Evolutionary conservation across 1,284 basidiomycete genomes (phyloP).

Genomic region (Trichosporon faecale): DNA sequence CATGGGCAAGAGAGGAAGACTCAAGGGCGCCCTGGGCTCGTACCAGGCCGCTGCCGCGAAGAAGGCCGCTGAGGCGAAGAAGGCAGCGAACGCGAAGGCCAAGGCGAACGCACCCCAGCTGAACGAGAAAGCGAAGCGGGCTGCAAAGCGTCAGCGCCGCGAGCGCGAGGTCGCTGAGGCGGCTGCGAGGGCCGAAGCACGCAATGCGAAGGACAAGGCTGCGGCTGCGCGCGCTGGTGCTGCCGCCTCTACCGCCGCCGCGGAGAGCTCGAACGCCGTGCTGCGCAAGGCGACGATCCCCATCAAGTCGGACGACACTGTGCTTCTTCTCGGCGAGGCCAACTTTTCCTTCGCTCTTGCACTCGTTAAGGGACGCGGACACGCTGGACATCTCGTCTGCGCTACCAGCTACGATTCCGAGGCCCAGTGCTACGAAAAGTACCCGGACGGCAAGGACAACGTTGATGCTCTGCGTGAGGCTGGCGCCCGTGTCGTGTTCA

Average conservation of each 20-base stretch:
- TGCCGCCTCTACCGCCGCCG: neutral
- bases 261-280: neutral
- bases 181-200: neutral
- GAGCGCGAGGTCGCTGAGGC: constrained; percentile 12
- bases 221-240: neutral
- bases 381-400: constrained; percentile 67
- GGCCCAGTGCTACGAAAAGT: constrained; percentile 73
- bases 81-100: constrained; percentile 15
- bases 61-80: constrained; percentile 20
- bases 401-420: constrained; percentile 87
- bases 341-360: constrained; percentile 91
- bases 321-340: constrained; percentile 87
- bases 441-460: constrained; percentile 70
- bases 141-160: constrained; percentile 25
- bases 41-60: constrained; percentile 28
- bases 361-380: constrained; percentile 58
- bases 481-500: constrained; percentile 73
- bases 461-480: constrained; percentile 60
- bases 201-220: constrained; percentile 10
- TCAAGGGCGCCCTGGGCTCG: constrained; percentile 34
- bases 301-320: constrained; percentile 68
- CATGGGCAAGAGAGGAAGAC: constrained; percentile 24
- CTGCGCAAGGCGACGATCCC: constrained; percentile 56
- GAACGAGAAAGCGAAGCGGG: constrained; percentile 30
- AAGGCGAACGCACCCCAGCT: constrained; percentile 23